phyloP scores from a whole-genome alignment of 371 early-diverging fungal species.

The Mortierella sp. region DNA sequence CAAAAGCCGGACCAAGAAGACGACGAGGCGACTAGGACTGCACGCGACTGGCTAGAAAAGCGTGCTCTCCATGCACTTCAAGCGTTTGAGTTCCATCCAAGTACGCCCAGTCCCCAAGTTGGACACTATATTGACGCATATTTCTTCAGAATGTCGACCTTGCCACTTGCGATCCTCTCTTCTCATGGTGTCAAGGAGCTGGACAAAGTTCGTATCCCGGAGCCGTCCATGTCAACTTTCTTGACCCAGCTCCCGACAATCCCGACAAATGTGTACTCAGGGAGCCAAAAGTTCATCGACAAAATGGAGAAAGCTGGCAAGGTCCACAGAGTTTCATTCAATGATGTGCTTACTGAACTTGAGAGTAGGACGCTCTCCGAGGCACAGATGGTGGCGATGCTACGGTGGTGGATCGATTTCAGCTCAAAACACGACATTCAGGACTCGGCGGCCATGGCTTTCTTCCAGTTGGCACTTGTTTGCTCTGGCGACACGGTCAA shows the following conservation, averaged over 20 bases:
- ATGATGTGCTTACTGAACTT: constrained; percentile 78
- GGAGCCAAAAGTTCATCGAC: constrained; percentile 68
- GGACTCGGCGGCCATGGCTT: constrained; percentile 22
- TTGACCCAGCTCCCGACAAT: constrained; percentile 74
- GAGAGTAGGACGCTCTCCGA: constrained; percentile 62
- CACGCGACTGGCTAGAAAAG: constrained; percentile 66
- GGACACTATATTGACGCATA: constrained; percentile 66
- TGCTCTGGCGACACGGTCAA: constrained; percentile 57
- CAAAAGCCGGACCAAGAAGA: constrained; percentile 36
- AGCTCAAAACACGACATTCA: constrained; percentile 23
- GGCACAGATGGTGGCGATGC: constrained; percentile 73
- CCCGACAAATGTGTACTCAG: constrained; percentile 58
- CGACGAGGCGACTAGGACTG: constrained; percentile 53
- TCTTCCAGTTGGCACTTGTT: constrained; percentile 56
- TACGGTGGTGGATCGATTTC: constrained; percentile 83
- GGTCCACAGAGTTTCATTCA: constrained; percentile 58
- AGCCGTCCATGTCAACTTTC: constrained; percentile 64
- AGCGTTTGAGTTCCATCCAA: constrained; percentile 75
- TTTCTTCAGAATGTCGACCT: constrained; percentile 66
- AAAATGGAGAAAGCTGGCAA: constrained; percentile 61
- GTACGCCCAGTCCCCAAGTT: constrained; percentile 81
- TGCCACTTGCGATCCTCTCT: constrained; percentile 70
- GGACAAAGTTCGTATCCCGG: constrained; percentile 65
- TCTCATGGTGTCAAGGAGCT: constrained; percentile 73
- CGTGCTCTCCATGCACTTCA: constrained; percentile 78